phyloP scores from a whole-genome alignment of 2,329 filamentous ascomycete species.

The Lasiodiplodia theobromae region DNA sequence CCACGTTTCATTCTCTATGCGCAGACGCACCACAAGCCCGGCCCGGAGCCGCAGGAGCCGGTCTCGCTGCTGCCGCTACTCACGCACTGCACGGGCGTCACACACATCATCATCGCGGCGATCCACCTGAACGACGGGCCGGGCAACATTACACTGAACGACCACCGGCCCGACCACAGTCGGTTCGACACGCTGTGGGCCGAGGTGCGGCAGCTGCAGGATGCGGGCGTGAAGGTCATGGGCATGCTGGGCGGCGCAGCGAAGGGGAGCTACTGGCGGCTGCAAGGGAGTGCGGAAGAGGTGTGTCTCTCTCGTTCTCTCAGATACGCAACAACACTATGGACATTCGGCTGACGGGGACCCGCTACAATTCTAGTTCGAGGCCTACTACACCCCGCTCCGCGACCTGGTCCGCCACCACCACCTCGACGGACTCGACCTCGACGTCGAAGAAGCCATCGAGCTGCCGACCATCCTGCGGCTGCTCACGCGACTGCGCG shows the following conservation, averaged over 20 bases:
- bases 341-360: background rate
- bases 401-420: constrained; percentile 68
- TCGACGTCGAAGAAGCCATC: constrained; percentile 71
- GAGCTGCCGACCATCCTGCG: constrained; percentile 68
- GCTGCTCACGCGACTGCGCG: constrained; percentile 56
- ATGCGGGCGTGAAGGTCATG: constrained; percentile 77
- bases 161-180: constrained; percentile 72
- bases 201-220: constrained; percentile 76
- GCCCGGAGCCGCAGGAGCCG: constrained; percentile 52
- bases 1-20: constrained; percentile 64
- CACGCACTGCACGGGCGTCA: constrained; percentile 67
- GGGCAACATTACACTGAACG: constrained; percentile 76
- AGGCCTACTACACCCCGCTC: constrained; percentile 75
- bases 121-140: constrained; percentile 80
- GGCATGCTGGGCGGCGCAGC: constrained; percentile 90
- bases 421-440: constrained; percentile 49
- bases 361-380: constrained; percentile 60
- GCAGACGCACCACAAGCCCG: constrained; percentile 67
- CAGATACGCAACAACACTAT: background rate
- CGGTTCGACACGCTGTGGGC: constrained; percentile 78
- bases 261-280: constrained; percentile 70
- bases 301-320: constrained; percentile 33
- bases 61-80: constrained; percentile 69
- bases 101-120: constrained; percentile 86
- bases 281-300: constrained; percentile 42